These are phyloP conservation scores for Pneumocystis oryctolagi DNA, from an alignment of 1,139 yeast genomes.

Conservation along the genomic window DNA sequence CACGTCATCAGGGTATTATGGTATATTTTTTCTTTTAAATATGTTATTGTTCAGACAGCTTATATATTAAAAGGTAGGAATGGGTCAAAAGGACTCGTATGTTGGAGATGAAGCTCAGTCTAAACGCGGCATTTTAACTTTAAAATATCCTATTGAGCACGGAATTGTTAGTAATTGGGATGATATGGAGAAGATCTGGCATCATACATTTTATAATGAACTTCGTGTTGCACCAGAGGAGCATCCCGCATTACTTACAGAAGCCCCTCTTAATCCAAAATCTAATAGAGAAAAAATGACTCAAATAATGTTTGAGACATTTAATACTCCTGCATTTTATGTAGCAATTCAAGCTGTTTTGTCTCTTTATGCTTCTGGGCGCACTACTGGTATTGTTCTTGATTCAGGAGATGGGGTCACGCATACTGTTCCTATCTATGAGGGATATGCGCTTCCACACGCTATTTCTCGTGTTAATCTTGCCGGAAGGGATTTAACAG, in stretches of 20 bases:
- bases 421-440: slow-evolving; percentile 99
- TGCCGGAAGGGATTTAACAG: slow-evolving; percentile 99
- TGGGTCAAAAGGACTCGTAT: slow-evolving; percentile 99
- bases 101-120: slow-evolving; percentile 99
- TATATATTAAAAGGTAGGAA: slow-evolving; percentile 39
- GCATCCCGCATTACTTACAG: slow-evolving; percentile 95
- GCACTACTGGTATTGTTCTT: slow-evolving; percentile 98
- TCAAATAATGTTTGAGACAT: slow-evolving; percentile 95
- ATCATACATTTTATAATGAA: slow-evolving; percentile 94
- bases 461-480: slow-evolving; percentile 97
- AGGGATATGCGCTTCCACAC: slow-evolving; percentile 98
- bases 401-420: slow-evolving; percentile 99
- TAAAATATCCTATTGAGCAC: slow-evolving; percentile 99
- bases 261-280: slow-evolving; percentile 99
- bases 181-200: slow-evolving; percentile 99
- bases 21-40: slow-evolving; percentile 2
- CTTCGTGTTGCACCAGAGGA: slow-evolving; percentile 98
- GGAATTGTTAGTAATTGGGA: slow-evolving; percentile 99
- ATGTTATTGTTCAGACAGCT: not conserved
- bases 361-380: slow-evolving; percentile 96
- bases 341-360: slow-evolving; percentile 97
- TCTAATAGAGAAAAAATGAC: slow-evolving; percentile 99
- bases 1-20: slow-evolving; percentile 95
- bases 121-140: slow-evolving; percentile 97
- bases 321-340: slow-evolving; percentile 98